These are phyloP conservation scores for Tetrastigma voinierianum DNA, from an alignment of 164 flowering plant species.

Conservation along the genomic window DNA sequence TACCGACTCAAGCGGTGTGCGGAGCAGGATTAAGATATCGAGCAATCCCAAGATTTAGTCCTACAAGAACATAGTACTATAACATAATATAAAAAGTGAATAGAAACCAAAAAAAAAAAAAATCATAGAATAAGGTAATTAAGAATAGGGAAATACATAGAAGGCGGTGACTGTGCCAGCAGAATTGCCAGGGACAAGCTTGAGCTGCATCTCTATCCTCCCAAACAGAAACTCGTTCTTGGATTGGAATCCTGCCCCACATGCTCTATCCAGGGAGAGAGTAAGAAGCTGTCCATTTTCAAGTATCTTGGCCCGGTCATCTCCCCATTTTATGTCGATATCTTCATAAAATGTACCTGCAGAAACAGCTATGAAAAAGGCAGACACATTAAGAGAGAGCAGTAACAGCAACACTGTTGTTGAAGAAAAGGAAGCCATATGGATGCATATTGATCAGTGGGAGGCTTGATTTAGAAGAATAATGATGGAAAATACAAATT, in stretches of 20 bases:
- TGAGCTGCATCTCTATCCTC: slow-evolving; percentile 42
- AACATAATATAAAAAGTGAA: no score
- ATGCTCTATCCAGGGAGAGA: slow-evolving; percentile 36
- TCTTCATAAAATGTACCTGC: slow-evolving; percentile 15
- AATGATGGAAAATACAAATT: no score
- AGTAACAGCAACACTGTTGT: no score
- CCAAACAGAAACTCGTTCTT: slow-evolving; percentile 35
- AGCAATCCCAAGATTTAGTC: no score
- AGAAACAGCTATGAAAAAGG: neutral
- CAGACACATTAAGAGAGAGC: neutral
- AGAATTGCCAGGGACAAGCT: slow-evolving; percentile 54
- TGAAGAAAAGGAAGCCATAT: no score
- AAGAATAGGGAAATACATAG: slow-evolving; percentile 23
- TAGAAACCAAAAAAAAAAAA: no score
- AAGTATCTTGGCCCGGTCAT: slow-evolving; percentile 22
- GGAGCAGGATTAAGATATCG: no score
- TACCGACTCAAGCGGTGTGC: no score
- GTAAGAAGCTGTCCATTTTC: slow-evolving; percentile 38
- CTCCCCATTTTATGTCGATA: slow-evolving; percentile 15
- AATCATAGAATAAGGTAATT: no score
- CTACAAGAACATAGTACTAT: no score
- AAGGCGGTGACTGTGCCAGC: slow-evolving; percentile 58
- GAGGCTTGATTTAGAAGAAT: no score
- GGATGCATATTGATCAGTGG: no score
- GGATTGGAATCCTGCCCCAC: slow-evolving; percentile 45